Conservation (phyloP, 2,329 filamentous ascomycete species). For the Pseudogymnoascus sp. region DNA sequence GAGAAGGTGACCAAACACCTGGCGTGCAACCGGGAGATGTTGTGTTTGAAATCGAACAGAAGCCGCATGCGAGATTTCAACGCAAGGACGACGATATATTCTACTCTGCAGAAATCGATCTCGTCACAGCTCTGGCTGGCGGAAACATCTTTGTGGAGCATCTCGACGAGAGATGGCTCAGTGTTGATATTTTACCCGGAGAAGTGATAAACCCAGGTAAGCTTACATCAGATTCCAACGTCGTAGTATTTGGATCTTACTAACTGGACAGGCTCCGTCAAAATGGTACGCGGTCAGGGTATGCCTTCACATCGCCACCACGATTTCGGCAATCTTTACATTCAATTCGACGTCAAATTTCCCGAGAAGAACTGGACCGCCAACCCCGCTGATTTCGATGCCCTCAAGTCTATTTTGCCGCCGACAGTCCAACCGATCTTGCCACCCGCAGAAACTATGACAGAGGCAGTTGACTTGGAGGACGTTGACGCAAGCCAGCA, state of each 20-base stretch:
- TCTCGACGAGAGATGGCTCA: conserved; percentile 93
- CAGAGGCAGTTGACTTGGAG: conserved; percentile 80
- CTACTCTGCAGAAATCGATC: conserved; percentile 90
- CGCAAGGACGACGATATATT: conserved; percentile 94
- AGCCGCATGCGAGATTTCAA: conserved; percentile 92
- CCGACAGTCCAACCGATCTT: conserved; percentile 45
- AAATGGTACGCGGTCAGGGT: conserved; percentile 91
- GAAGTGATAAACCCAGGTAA: conserved; percentile 90
- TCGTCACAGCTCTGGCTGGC: conserved; percentile 88
- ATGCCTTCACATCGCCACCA: conserved; percentile 97
- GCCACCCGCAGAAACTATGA: conserved; percentile 79
- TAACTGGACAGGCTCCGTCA: conserved; percentile 61
- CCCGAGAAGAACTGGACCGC: conserved; percentile 67
- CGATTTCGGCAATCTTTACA: conserved; percentile 91
- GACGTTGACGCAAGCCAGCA: conserved; percentile 66
- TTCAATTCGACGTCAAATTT: conserved; percentile 97
- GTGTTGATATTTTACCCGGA: conserved; percentile 83
- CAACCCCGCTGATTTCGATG: conserved; percentile 61
- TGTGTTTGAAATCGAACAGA: conserved; percentile 98
- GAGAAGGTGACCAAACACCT: conserved; percentile 92
- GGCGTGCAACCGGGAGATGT: conserved; percentile 92
- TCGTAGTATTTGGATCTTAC: conserved; percentile 16
- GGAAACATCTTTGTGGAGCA: conserved; percentile 91
- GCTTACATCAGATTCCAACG: conserved; percentile 26
- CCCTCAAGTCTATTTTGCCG: conserved; percentile 79